Evolutionary conservation across 768 basidiomycete genomes (phyloP).

Genomic region (Tylopilus subfusipes): DNA sequence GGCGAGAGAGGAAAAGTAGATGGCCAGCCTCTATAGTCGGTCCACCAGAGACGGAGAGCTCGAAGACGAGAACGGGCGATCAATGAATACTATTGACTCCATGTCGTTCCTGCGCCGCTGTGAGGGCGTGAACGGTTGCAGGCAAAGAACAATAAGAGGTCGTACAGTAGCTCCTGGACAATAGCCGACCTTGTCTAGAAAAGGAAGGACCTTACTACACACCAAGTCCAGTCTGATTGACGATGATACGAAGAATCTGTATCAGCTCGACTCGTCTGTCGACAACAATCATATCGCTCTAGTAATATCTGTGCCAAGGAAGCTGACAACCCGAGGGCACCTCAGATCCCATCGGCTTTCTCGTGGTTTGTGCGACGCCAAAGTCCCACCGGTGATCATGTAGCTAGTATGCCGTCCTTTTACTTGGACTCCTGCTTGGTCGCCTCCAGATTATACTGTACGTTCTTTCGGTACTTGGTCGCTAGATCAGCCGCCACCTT

Average conservation of each 20-base stretch:
- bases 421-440: slow-evolving; percentile 40
- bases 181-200: slow-evolving; percentile 24
- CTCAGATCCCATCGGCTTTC: background rate
- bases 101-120: slow-evolving; percentile 4
- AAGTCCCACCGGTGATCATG: background rate
- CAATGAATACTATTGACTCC: slow-evolving; percentile 13
- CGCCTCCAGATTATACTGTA: slow-evolving; percentile 85
- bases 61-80: background rate
- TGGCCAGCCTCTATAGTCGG: slow-evolving; percentile 13
- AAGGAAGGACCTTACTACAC: slow-evolving; percentile 15
- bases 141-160: slow-evolving; percentile 21
- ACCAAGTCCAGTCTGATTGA: background rate
- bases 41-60: slow-evolving; percentile 23
- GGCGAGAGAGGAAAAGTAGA: too few species aligned
- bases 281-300: too few species aligned
- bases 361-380: too few species aligned
- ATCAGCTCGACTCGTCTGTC: background rate
- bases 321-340: background rate
- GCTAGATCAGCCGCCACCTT: slow-evolving; percentile 80
- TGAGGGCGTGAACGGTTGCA: background rate
- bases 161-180: too few species aligned
- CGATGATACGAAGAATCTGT: background rate
- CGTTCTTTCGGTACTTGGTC: slow-evolving; percentile 88
- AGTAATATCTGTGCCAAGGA: background rate
- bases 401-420: too few species aligned